Conservation (phyloP, 495 filamentous ascomycete species). For the Podospora didyma region DNA sequence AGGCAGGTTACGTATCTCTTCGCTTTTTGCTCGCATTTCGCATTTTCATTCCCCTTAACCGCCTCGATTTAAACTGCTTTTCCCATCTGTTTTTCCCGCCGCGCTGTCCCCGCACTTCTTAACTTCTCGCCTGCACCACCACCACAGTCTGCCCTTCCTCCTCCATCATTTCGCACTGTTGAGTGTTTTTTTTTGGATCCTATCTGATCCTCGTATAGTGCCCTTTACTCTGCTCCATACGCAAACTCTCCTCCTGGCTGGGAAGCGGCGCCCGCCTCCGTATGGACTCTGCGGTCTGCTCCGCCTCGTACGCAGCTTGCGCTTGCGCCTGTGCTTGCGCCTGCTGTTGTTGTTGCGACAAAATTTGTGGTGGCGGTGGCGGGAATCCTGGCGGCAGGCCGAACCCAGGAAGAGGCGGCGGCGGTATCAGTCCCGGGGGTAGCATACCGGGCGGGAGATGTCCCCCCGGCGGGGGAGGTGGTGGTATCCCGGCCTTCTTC, state of each 20-base stretch:
- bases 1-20: no score
- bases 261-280: conserved; percentile 64
- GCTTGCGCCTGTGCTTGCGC: background rate
- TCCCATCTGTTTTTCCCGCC: no score
- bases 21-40: no score
- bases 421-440: conserved; percentile 49
- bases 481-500: conserved; percentile 48
- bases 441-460: conserved; percentile 42
- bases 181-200: no score
- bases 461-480: conserved; percentile 42
- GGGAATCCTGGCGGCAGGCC: conserved; percentile 26
- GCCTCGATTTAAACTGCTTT: no score
- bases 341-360: conserved; percentile 1
- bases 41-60: no score
- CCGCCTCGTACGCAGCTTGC: background rate
- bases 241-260: conserved; percentile 77
- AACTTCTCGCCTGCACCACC: no score
- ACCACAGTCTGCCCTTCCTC: no score
- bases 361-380: conserved; percentile 14
- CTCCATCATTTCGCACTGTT: no score
- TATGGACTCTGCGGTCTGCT: conserved; percentile 4
- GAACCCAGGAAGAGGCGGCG: conserved; percentile 34
- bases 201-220: conserved; percentile 55
- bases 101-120: no score
- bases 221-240: conserved; percentile 66